These are phyloP conservation scores for Chlamydomonas sp. DNA, from an alignment of 139 green algal genomes.

Conservation along the genomic window DNA sequence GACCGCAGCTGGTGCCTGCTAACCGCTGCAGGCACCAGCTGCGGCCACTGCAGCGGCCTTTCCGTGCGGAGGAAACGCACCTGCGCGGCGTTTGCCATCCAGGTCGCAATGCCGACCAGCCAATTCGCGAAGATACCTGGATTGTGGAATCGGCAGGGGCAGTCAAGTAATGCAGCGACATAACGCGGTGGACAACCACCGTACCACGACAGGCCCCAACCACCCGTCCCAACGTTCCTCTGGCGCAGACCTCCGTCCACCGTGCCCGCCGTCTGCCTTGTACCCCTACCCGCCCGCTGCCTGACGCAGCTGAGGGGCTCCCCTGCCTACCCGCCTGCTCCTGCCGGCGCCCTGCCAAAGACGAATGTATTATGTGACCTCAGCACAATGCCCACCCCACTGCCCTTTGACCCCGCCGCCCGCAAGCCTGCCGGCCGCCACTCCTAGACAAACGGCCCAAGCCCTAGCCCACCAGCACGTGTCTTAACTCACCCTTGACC, in stretches of 20 bases:
- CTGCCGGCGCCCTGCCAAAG: no score
- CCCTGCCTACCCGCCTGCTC: no score
- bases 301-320: no score
- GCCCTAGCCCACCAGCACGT: not conserved
- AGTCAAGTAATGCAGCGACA: not conserved
- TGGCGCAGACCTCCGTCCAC: no score
- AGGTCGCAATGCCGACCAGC: conserved; percentile 61
- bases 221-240: no score
- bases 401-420: no score
- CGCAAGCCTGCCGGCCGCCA: no score
- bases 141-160: not conserved
- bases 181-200: not conserved
- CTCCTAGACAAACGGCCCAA: not conserved
- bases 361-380: no score
- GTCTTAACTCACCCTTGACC: conserved; percentile 6
- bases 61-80: conserved; percentile 5
- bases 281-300: no score
- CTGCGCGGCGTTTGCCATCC: conserved; percentile 63
- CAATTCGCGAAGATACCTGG: conserved; percentile 58
- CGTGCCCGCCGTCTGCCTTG: no score
- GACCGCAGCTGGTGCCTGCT: not conserved
- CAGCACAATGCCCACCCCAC: no score
- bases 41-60: not conserved
- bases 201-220: no score
- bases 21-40: not conserved